Evolutionary conservation across 805 yeast genomes (phyloP), one percentile per base, ranked within the genome.

Genomic region (Yarrowia sp.): DNA sequence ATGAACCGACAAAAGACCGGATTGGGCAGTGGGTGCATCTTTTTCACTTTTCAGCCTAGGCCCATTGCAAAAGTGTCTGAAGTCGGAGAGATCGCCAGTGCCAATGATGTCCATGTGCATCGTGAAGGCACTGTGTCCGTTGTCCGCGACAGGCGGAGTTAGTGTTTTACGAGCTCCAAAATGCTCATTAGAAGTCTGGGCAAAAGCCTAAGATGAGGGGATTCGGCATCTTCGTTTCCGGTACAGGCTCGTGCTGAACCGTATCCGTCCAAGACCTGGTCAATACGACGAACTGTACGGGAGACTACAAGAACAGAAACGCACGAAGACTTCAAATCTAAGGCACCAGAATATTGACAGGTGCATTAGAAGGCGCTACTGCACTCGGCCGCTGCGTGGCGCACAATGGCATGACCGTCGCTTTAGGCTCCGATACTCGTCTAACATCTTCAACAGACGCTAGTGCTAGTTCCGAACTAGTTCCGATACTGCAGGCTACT

Each of bases 331-430:
- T 14, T 20, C 49, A 44, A 15, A 19, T 20, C 20, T 8, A 20
- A 44, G 49, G 49, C 49, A 44, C 49, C 49, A 5, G 7, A 4
- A 30, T 13, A 12, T 1, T 44, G 33, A 19, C 33, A 44, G 53
- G 20, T 30, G 53, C 53, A 47, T 30, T 15, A 47, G 36, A n/a
- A 47, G 53, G 53, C 53, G 15, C 53, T 47, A 47, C 39, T 49
- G 50, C 50, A 46, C 50, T n/a, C 6, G 33, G 17, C 34, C 34
- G 17, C 17, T 7, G 50, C 34, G 33, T 14, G 49, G 30, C 33
- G 33, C 33, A 44, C 49, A 20, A 20, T 20, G 49, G 10, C 50
- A 20, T 13, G 17, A 15, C 50, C 9, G 50, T 36, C 34, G 6
- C 49, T 20, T 20, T 19, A 20, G 30, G 15, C 30, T 19, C 49